Base-by-base conservation (phyloP, 2,329 filamentous ascomycete genomes). In the Phyllosticta citribraziliensis region DNA sequence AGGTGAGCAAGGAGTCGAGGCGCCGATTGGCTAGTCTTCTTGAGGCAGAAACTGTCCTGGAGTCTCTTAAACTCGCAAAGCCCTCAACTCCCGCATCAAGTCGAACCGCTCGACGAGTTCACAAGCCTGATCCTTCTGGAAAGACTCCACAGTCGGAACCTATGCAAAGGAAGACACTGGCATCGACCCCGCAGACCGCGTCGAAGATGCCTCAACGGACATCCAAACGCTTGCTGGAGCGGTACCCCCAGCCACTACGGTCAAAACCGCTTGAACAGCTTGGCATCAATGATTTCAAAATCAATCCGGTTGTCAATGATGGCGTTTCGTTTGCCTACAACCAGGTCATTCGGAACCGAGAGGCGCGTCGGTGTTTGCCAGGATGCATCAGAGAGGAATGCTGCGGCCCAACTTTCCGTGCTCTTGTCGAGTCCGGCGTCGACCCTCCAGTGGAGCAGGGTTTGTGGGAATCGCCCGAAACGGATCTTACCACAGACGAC, bases 331-430 rank as follows among this genome's bases (percentile, higher is more conserved):
- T 84, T 72, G 89, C 90, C 11, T 96, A 85, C 70, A 78, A 81
- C 1, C 88, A 93, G 62, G 86, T 91, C 0, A 82, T 95, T 14
- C 86, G 91, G 58, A 83, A 82, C 60, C 87, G 81, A 65, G 82
- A 84, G 10, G 84, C 88, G 51, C 85, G 90, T 40, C 83, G 85
- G 56, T 87, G 84, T 63, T 78, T 96, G 10, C 81, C 84, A 2
- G 89, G 88, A 12, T 96, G 92, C 70, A 87, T 84, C 2, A 84
- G 88, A 58, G 79, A 85, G 54, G 81, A 86, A 60, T 97, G 92
- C 73, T 95, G 91, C 67, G 89, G 89, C 20, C 83, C 83, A 52
- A 78, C 84, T 6, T 91, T 91, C 66, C 82, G 84, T 22, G 79
- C 80, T n/a, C 79, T 91, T 68, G 88, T 88, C 27, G 68, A 70